Evolutionary conservation across 768 basidiomycete species (phyloP).

Genomic region (Panaeolus cyanescens): DNA sequence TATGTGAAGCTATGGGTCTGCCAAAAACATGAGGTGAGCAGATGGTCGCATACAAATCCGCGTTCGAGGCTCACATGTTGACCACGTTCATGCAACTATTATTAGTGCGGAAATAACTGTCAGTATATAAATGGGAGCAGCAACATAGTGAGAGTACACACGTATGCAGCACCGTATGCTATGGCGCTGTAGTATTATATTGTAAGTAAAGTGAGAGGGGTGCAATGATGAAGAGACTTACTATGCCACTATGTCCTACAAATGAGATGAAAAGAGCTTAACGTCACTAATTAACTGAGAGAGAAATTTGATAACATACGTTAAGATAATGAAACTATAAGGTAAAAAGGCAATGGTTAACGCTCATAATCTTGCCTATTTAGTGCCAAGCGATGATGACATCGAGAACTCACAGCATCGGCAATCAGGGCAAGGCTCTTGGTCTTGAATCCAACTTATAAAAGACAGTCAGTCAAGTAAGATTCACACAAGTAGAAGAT

Average conservation of each 20-base stretch:
- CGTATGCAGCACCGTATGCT: constrained; percentile 48
- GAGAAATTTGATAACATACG: constrained; percentile 29
- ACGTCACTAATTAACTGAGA: not conserved
- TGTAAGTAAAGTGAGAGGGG: not conserved
- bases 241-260: constrained; percentile 51
- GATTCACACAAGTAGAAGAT: too few relatives aligned
- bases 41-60: constrained; percentile 21
- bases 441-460: constrained; percentile 53
- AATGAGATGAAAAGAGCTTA: not conserved
- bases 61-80: constrained; percentile 39
- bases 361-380: not conserved
- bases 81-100: constrained; percentile 45
- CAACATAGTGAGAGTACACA: constrained; percentile 22
- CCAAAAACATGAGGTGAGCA: constrained; percentile 6
- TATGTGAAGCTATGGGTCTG: constrained; percentile 54
- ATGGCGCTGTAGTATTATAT: constrained; percentile 41
- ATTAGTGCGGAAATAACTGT: constrained; percentile 9
- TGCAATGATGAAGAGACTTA: constrained; percentile 18
- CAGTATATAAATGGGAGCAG: constrained; percentile 3
- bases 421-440: constrained; percentile 58
- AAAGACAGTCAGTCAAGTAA: constrained; percentile 3
- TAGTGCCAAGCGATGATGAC: constrained; percentile 2
- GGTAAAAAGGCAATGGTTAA: constrained; percentile 7
- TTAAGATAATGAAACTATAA: constrained; percentile 57
- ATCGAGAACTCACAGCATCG: constrained; percentile 46